Evolutionary conservation across 495 filamentous ascomycete genomes (phyloP), one percentile per base, ranked within the genome.

Genomic region (Penicillium angulare): DNA sequence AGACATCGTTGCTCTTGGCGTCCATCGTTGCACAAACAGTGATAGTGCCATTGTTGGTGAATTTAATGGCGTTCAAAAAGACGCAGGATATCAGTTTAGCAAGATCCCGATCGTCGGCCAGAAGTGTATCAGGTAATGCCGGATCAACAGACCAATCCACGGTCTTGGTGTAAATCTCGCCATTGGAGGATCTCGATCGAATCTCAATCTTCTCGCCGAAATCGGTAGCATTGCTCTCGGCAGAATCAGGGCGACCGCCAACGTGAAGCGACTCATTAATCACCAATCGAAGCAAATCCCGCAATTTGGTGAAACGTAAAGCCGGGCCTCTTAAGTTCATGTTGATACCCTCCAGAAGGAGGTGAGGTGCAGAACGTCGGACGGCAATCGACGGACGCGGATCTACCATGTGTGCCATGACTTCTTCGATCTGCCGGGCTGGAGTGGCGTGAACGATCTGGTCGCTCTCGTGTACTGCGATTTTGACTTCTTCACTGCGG

Each of bases 11-110:
- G 50, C 55, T 64, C 47, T 73, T 76, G 43, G 67, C 48, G 43
- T 74, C 77, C 27, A 83, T 64, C 16, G 69, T 76, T 7, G 81
- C 83, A 27, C 60, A 76, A 4, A 91, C 63, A 1, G 69, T 76
- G 43, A 91, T 86, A n/a, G 67, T 74, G 17, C 88, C 88, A 45
- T 73, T 75, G 50, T 87, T 83, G 0, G 88, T 90, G 57, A 90
- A 92, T 61, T 92, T 92, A 47, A 91, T 78, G 3, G 88, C 88
- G 63, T 91, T 92, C 23, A 88, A 69, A 47, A 89, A 81, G 13
- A 91, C 79, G 49, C 86, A 87, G 7, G 86, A 88, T 2, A 89
- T 79, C 49, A 88, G 62, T 59, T 90, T 90, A 9, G 83, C 80
- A n/a, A 92, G 62, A 50, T 88, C 84, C 48, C 84, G 79, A 57